Evolutionary conservation across 345 rosid genomes (phyloP).

Genomic region (Boechera retrofracta): DNA sequence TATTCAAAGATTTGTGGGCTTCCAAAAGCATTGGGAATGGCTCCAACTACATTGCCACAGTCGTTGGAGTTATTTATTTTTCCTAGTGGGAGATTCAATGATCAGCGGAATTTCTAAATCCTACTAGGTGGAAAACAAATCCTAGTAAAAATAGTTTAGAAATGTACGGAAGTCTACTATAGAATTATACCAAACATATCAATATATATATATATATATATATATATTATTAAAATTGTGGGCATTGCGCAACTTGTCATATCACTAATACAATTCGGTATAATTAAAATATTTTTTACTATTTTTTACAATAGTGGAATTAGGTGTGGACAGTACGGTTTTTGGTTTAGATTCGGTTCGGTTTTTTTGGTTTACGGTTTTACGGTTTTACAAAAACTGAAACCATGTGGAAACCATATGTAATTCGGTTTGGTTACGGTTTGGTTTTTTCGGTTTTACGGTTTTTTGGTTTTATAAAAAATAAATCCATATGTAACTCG

Average conservation of each 20-base stretch:
- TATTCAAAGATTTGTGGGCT: constrained; percentile 39
- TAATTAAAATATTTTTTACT: not conserved
- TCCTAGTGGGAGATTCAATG: constrained; percentile 31
- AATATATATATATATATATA: not conserved
- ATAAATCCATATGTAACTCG: too few relatives aligned
- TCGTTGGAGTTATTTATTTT: constrained; percentile 26
- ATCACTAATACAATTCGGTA: not conserved
- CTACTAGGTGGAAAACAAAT: constrained; percentile 20
- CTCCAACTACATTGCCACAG: constrained; percentile 38
- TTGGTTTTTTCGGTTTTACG: too few relatives aligned
- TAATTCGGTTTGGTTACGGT: too few relatives aligned
- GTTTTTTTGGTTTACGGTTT: too few relatives aligned
- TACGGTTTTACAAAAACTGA: too few relatives aligned
- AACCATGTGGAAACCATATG: too few relatives aligned
- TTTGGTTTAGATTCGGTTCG: too few relatives aligned
- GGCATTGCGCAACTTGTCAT: not conserved
- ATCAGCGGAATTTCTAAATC: constrained; percentile 7
- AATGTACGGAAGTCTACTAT: constrained; percentile 21
- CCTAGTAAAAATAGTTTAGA: constrained; percentile 8
- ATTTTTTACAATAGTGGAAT: not conserved
- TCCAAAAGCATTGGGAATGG: constrained; percentile 48
- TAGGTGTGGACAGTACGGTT: too few relatives aligned
- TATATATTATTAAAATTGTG: not conserved
- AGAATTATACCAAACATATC: not conserved
- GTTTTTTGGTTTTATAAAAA: too few relatives aligned